Evolutionary conservation across 1,139 yeast species (phyloP), one percentile per base, ranked within the genome.

Genomic region (Sugiyamaella xylanicola): DNA sequence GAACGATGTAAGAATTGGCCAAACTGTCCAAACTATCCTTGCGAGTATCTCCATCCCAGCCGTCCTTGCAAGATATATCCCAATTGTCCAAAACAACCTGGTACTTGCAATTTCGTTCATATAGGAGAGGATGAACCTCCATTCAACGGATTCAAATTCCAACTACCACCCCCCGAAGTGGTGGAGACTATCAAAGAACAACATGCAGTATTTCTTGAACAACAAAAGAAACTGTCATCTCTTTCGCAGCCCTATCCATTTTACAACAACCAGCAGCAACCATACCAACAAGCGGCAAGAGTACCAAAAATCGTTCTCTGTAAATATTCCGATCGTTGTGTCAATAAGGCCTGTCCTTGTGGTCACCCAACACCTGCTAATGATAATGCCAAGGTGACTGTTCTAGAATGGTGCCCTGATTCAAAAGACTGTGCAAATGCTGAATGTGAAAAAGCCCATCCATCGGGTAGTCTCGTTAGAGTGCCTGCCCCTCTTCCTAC

Each of bases 331-430:
- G 76, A 79, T 32, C 73, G 83, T 53, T 90, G 97, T 72, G 77
- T 87, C 29, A 87, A 87, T 66, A 90, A 84, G 59, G 73, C 81
- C 60, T 90, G 97, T 74, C 90, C 91, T 22, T 89, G 85, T 74
- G 96, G 92, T 27, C 97, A 90, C 68, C 96, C 97, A 48, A 88
- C 96, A 0, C 95, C 95, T 1, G 87, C 90, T 15, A 88, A 87
- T 70, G 82, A 80, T 57, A 82, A 80, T 57, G 90, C 91, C 21
- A 83, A 84, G 63, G 89, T 90, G 39, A 75, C 80, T 21, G 79
- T 80, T 19, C 74, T 83, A 56, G 85, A 84, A 61, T 88, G 96
- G 95, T 90, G 97, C 74, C 75, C 84, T 25, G 82, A 77, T 49
- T 90, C 88, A 59, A 79, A 85, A 61, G 72, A 73, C 29, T 90